Conservation (phyloP, 2,329 filamentous ascomycete species). For the Trichoderma atroviride region DNA sequence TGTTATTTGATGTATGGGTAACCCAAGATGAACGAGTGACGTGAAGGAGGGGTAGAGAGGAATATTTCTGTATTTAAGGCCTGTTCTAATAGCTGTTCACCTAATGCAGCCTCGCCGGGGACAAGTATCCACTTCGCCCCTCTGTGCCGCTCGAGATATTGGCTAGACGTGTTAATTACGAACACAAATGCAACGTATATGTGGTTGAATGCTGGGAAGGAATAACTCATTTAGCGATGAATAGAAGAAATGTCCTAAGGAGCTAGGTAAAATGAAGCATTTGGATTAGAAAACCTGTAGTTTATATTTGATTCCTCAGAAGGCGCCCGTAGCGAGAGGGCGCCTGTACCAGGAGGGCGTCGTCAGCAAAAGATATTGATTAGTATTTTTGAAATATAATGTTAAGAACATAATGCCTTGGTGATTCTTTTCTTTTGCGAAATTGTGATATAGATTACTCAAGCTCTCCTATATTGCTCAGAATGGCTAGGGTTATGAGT, state of each 20-base stretch:
- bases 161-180: no score
- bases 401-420: not conserved
- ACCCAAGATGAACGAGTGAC: not conserved
- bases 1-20: no score
- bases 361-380: not conserved
- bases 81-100: not conserved
- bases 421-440: no score
- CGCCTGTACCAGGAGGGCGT: not conserved
- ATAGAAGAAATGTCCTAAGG: not conserved
- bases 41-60: not conserved
- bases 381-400: not conserved
- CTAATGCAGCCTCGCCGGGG: not conserved
- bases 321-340: not conserved
- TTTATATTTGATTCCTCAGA: not conserved
- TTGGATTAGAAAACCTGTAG: not conserved
- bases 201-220: no score
- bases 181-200: no score
- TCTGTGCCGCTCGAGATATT: no score
- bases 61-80: not conserved
- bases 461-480: not conserved
- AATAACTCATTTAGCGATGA: no score
- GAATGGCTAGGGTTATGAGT: not conserved
- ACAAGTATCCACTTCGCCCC: not conserved
- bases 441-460: not conserved
- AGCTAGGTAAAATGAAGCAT: not conserved